Evolutionary conservation across 2,329 filamentous ascomycete genomes (phyloP).

Genomic region (Cordyceps fumosorosea): DNA sequence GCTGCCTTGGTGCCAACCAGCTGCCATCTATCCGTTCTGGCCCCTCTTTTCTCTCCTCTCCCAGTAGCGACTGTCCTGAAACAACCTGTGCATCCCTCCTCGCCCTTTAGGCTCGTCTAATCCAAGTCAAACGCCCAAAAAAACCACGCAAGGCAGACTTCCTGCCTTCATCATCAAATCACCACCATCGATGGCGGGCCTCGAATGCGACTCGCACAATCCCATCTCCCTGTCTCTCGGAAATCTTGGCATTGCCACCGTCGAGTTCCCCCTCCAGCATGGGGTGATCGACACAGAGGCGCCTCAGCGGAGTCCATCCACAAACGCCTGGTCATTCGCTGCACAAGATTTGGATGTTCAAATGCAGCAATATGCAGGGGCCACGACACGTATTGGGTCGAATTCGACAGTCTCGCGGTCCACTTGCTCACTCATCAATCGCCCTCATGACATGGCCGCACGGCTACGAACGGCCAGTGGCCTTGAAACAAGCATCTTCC

Average conservation of each 20-base stretch:
- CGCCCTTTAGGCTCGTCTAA: not conserved
- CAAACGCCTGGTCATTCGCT: not conserved
- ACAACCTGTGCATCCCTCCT: not conserved
- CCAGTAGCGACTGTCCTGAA: not conserved
- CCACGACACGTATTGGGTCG: not conserved
- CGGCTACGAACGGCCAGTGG: not conserved
- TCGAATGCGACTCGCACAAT: not conserved
- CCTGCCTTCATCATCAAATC: not conserved
- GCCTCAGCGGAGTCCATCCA: not conserved
- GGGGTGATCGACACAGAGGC: not conserved
- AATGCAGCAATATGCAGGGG: slow-evolving; percentile 3
- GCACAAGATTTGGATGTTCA: not conserved
- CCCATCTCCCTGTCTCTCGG: not conserved
- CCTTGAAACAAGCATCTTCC: not conserved
- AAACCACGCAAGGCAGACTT: not conserved
- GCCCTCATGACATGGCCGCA: not conserved
- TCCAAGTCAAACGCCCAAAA: not conserved
- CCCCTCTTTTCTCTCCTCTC: not conserved
- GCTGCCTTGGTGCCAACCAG: too few relatives aligned
- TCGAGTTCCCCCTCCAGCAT: not conserved
- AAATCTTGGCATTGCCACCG: not conserved
- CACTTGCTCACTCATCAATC: not conserved
- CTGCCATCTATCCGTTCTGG: not conserved
- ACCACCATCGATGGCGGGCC: not conserved
- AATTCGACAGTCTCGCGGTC: not conserved